phyloP scores from a whole-genome alignment of 202 grass and related monocot species.

The Setaria italica region DNA sequence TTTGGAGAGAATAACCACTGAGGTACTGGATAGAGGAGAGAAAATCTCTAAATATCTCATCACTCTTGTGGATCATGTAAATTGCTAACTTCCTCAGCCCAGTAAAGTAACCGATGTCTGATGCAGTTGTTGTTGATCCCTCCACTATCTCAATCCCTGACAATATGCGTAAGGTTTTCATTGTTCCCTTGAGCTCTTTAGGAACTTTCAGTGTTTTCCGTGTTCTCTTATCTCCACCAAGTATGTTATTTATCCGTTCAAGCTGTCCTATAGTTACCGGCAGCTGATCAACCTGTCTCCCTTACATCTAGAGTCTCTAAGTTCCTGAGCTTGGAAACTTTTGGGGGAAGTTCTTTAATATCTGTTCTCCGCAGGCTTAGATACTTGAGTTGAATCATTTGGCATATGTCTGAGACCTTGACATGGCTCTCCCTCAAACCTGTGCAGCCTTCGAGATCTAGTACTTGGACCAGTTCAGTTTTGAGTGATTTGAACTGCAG shows the following conservation, averaged over 20 bases:
- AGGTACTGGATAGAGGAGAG: slow-evolving; percentile 34
- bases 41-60: background rate
- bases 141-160: background rate
- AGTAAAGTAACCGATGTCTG: background rate
- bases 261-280: background rate
- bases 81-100: slow-evolving; percentile 22
- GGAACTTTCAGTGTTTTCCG: background rate
- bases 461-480: background rate
- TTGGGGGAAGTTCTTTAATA: background rate
- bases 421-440: background rate
- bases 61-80: background rate
- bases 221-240: background rate
- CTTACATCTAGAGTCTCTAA: slow-evolving; percentile 24
- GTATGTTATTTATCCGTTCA: background rate
- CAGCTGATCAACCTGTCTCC: background rate
- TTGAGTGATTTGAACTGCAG: background rate
- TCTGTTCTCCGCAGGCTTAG: background rate
- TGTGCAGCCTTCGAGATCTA: background rate
- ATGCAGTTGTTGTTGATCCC: background rate
- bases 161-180: background rate
- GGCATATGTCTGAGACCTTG: background rate
- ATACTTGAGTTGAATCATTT: slow-evolving; percentile 11
- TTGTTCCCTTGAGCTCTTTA: background rate
- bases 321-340: background rate
- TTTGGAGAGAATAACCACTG: background rate